A percentile compares a stretch with the other conserved stretches of the same genome.
Conservation (phyloP, 2,329 filamentous ascomycete species). For the Hymenoscyphus repandus region DNA sequence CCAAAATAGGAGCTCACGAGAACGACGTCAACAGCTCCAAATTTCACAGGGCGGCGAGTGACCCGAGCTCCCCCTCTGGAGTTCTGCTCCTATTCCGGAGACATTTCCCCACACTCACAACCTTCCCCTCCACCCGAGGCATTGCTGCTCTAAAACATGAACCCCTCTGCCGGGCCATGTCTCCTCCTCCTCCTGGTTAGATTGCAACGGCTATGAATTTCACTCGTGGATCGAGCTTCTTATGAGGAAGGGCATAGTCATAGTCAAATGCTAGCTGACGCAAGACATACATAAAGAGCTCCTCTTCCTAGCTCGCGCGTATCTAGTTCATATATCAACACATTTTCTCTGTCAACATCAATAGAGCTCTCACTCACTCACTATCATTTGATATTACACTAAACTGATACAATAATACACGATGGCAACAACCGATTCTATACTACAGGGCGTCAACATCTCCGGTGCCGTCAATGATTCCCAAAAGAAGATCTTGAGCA, state of each 20-base stretch:
- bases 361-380: not conserved
- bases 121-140: constrained; percentile 20
- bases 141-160: constrained; percentile 15
- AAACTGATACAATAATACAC: constrained; percentile 6
- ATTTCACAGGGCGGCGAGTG: constrained; percentile 12
- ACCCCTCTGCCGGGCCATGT: constrained; percentile 10
- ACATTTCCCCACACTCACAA: constrained; percentile 24
- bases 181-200: constrained; percentile 1
- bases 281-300: too few relatives aligned
- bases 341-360: constrained; percentile 1
- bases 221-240: too few relatives aligned
- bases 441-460: constrained; percentile 85
- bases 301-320: too few relatives aligned
- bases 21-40: not conserved
- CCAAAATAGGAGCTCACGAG: too few relatives aligned
- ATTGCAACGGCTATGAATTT: too few relatives aligned
- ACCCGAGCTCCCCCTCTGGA: constrained; percentile 7
- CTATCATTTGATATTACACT: not conserved
- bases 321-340: too few relatives aligned
- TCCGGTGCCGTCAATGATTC: constrained; percentile 72
- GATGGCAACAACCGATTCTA: constrained; percentile 67
- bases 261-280: too few relatives aligned
- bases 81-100: constrained; percentile 1
- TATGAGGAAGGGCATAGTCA: too few relatives aligned
- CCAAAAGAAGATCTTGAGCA: constrained; percentile 86